Percentiles rank a stretch among this genome's conserved stretches.
These are phyloP conservation scores for Fusarium brevicatenulatum DNA, from an alignment of 2,329 filamentous ascomycete genomes.

Conservation along the genomic window DNA sequence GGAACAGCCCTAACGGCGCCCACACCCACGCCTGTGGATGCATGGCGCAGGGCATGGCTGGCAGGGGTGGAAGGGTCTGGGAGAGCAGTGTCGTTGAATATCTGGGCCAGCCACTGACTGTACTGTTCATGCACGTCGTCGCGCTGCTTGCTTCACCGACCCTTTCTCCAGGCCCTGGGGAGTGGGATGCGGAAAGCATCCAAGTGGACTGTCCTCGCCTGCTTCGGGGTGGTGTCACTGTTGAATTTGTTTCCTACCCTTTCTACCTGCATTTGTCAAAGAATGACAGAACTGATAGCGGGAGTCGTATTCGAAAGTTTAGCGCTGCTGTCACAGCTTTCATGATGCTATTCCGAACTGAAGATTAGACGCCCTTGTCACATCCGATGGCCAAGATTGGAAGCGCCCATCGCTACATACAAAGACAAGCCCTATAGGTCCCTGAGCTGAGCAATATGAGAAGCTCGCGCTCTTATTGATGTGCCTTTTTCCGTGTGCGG, in stretches of 20 bases:
- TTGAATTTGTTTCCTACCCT: conserved; percentile 6
- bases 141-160: conserved; percentile 48
- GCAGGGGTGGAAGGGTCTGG: conserved; percentile 32
- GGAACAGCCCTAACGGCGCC: conserved; percentile 43
- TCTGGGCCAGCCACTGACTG: conserved; percentile 44
- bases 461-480: conserved; percentile 29
- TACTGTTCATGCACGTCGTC: conserved; percentile 48
- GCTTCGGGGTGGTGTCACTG: conserved; percentile 18
- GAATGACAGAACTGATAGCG: not conserved
- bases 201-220: conserved; percentile 32
- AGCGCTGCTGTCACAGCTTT: not conserved
- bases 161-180: conserved; percentile 35
- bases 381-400: not conserved
- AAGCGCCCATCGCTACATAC: conserved; percentile 1
- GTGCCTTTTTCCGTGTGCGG: conserved; percentile 16
- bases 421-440: conserved; percentile 1
- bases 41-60: conserved; percentile 37
- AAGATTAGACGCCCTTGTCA: not conserved
- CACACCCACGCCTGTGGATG: conserved; percentile 40
- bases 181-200: conserved; percentile 34
- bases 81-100: conserved; percentile 34
- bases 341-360: conserved; percentile 21
- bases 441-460: conserved; percentile 24
- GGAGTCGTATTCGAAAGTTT: conserved; percentile 9
- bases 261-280: conserved; percentile 5